Evolutionary conservation across 768 basidiomycete species (phyloP), one percentile per base, ranked within the genome.

Genomic region (Cystobasidium ongulense): DNA sequence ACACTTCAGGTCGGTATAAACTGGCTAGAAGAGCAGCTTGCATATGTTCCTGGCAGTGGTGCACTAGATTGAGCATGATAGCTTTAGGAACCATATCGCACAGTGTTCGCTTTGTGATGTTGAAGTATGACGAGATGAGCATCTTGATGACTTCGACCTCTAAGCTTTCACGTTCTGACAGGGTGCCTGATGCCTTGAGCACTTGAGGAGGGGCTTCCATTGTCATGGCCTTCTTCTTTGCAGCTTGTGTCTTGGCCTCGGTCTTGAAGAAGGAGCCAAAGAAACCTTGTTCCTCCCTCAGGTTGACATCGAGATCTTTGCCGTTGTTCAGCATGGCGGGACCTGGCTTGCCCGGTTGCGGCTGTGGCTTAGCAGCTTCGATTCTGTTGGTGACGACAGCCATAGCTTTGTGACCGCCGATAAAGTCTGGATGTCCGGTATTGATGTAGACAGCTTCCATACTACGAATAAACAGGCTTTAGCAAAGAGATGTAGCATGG

Each of bases 381-480:
- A 81, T 80, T 38, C 76, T 78, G 1, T 94, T 92, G 25, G 84
- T 85, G 23, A 98, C 90, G 74, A 96, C 86, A 1, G 89, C 82
- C 87, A 96, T 92, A 1, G 96, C 96, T 83, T 89, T 93, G 83
- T 99, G 95, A 27, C 96, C 96, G 75, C 88, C 90, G 80, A 99
- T 86, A 83, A 99, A 98, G 82, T 99, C 96, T 0, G 96, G 96
- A 80, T 99, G 96, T 0, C 95, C 98, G 17, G 96, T 98, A 83
- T 99, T 99, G 79, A 99, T 89, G 80, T 98, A 99, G 81, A 92
- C 95, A 41, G 94, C 92, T 84, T 98, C 95, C 93, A 97, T 97
- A 39, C 90, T 92, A 25, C 33, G 13, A 41, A 53, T 61, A 65
- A 67, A 62, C 67, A 35, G 27, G 27, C 68, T 46, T 64, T 29